Evolutionary conservation across 2,329 filamentous ascomycete genomes (phyloP), one percentile per base, ranked within the genome.

Genomic region (Triangularia verruculosa): DNA sequence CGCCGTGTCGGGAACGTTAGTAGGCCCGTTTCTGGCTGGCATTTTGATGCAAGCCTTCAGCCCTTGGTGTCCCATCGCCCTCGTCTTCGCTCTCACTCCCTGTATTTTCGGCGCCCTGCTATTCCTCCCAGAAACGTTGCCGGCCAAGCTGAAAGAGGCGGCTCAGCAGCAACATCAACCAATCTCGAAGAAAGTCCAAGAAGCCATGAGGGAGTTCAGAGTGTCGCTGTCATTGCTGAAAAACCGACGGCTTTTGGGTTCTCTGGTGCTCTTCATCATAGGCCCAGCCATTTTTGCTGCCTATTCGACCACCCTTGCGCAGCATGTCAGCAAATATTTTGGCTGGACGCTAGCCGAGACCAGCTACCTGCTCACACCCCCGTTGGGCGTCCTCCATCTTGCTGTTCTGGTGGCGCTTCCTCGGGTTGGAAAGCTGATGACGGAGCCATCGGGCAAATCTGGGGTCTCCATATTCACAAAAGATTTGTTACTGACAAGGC

Each of bases 281-380:
- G 61, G 66, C 22, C 66, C 69, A 13, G 67, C 63, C 4, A 32
- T 70, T 4, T 68, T 67, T 12, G 55, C 63, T 3, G 69, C 67
- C 2, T 68, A 68, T 12, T 54, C 65, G 1, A 52, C 66, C 2
- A 69, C 65, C n/a, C 47, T 70, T 15, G 54, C 62, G 3, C 67
- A 69, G 30, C 64, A 70, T 32, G 64, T 70, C 20, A 69, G 69
- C 64, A 68, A 65, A 6, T 70, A 69, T 57, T 70, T 70, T 51
- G 66, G 66, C 11, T 70, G 69, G 69, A 69, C 59, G 4, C 43
- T 70, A 7, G 67, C 67, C 0, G 61, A 69, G 47, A 66, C 67
- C 9, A 68, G 53, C 20, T 70, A 69, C 34, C 65, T 64, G 9
- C 64, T 70, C 15, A 61, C 64, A 1, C 67, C 67, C 1, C 61